A percentile compares a stretch with the other conserved stretches of the same genome.
Conservation (phyloP, 164 flowering plant genomes). For the Vitis rupestris region DNA sequence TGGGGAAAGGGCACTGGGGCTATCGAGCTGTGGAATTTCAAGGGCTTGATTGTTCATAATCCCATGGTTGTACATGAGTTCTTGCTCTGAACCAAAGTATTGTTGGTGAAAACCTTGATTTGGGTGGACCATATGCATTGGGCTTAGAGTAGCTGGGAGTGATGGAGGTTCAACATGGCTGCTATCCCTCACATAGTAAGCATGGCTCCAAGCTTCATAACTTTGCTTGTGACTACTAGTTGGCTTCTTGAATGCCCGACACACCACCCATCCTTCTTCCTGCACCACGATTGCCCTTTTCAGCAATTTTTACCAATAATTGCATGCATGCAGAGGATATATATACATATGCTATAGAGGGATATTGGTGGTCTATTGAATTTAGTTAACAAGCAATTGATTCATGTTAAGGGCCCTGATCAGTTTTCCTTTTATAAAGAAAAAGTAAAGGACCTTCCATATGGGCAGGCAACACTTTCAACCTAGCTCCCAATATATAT, state of each 20-base stretch:
- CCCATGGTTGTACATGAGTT: slow-evolving; percentile 16
- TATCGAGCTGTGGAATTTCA: slow-evolving; percentile 58
- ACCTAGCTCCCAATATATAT: too few species aligned
- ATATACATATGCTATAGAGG: too few species aligned
- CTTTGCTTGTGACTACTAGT: slow-evolving; percentile 58
- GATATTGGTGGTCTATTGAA: too few species aligned
- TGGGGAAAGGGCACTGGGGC: slow-evolving; percentile 44
- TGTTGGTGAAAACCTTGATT: slow-evolving; percentile 22
- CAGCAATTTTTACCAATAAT: too few species aligned
- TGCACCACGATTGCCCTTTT: slow-evolving; percentile 21
- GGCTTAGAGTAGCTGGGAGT: slow-evolving; percentile 12
- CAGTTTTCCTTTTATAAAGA: too few species aligned
- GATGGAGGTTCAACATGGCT: slow-evolving; percentile 16
- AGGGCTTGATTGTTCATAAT: slow-evolving; percentile 32
- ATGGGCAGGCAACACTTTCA: too few species aligned
- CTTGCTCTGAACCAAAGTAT: slow-evolving; percentile 17
- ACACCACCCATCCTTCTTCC: slow-evolving; percentile 99
- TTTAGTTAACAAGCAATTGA: too few species aligned
- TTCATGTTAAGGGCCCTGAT: too few species aligned
- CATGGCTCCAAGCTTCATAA: slow-evolving; percentile 45
- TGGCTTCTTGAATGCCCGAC: slow-evolving; percentile 86
- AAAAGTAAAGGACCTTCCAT: too few species aligned
- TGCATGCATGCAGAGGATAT: too few species aligned
- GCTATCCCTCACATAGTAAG: slow-evolving; percentile 25
- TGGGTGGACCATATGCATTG: slow-evolving; percentile 15